These are phyloP conservation scores for Sclerospora graminicola DNA, from an alignment of 352 stramenopile species.

Conservation along the genomic window DNA sequence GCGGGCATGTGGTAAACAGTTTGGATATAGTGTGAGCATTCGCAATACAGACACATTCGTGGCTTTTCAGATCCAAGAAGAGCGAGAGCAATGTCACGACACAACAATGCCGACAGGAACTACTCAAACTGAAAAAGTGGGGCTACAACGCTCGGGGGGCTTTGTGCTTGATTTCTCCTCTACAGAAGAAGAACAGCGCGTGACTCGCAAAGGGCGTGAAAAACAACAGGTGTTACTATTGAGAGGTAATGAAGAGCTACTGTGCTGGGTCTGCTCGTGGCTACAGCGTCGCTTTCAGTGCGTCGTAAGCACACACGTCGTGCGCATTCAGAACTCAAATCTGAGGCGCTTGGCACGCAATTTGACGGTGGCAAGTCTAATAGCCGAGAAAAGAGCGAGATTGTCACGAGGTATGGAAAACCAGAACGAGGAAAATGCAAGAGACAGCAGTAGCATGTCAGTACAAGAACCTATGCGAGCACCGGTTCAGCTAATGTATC, in stretches of 20 bases:
- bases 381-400: slow-evolving; percentile 9
- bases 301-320: slow-evolving; percentile 36
- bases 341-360: slow-evolving; percentile 44
- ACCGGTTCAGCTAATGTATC: slow-evolving; percentile 42
- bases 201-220: slow-evolving; percentile 28
- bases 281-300: slow-evolving; percentile 68
- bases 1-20: slow-evolving; percentile 32
- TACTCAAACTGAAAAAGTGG: not conserved
- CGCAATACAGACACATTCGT: slow-evolving; percentile 37
- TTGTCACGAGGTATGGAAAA: slow-evolving; percentile 4
- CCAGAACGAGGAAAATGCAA: slow-evolving; percentile 3
- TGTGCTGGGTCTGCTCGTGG: slow-evolving; percentile 47
- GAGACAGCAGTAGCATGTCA: not conserved
- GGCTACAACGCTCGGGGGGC: slow-evolving; percentile 17
- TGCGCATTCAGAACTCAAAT: slow-evolving; percentile 39
- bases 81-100: slow-evolving; percentile 18
- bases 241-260: slow-evolving; percentile 40
- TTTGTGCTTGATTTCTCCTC: slow-evolving; percentile 62
- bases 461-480: slow-evolving; percentile 11
- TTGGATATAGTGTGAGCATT: slow-evolving; percentile 58
- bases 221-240: slow-evolving; percentile 47
- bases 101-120: not conserved
- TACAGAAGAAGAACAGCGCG: slow-evolving; percentile 18
- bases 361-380: slow-evolving; percentile 31
- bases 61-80: slow-evolving; percentile 47